Conservation (phyloP, 2,329 filamentous ascomycete species). For the Beauveria asiatica region DNA sequence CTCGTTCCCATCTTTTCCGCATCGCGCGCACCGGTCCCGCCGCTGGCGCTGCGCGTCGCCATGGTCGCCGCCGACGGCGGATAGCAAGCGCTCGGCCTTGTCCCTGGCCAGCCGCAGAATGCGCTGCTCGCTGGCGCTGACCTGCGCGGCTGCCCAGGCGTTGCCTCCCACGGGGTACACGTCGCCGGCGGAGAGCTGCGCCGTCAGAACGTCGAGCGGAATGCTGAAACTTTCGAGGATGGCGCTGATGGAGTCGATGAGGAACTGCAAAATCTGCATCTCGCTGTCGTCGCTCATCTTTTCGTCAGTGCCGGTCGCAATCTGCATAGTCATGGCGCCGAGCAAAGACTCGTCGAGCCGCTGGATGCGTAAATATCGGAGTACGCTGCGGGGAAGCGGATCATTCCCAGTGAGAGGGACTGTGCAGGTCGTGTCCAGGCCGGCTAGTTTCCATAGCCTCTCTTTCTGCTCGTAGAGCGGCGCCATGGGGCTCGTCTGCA, state of each 20-base stretch:
- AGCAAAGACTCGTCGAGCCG: constrained; percentile 22
- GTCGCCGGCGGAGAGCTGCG: constrained; percentile 20
- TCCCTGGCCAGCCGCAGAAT: constrained; percentile 24
- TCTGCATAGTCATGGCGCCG: constrained; percentile 17
- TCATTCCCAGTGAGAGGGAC: constrained; percentile 25
- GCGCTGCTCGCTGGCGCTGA: constrained; percentile 20
- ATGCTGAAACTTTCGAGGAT: constrained; percentile 23
- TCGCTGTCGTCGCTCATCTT: constrained; percentile 25
- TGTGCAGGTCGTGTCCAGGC: constrained; percentile 23
- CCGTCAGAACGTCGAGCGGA: constrained; percentile 23
- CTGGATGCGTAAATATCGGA: constrained; percentile 29
- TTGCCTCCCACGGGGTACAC: constrained; percentile 24
- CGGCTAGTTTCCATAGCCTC: constrained; percentile 25
- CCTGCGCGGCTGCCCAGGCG: constrained; percentile 27
- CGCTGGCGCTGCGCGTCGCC: not conserved
- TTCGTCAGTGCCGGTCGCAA: constrained; percentile 17
- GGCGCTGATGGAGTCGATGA: constrained; percentile 23
- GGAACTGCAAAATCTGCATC: constrained; percentile 22
- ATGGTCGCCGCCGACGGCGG: not conserved
- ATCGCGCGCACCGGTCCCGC: constrained; percentile 19
- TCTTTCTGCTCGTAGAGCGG: constrained; percentile 26
- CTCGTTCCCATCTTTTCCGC: constrained; percentile 17
- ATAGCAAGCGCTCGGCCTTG: constrained; percentile 17
- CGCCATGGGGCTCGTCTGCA: constrained; percentile 24
- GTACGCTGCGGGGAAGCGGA: constrained; percentile 24